phyloP scores from a whole-genome alignment of 768 basidiomycete species.

The Rhizopogon vinicolor region DNA sequence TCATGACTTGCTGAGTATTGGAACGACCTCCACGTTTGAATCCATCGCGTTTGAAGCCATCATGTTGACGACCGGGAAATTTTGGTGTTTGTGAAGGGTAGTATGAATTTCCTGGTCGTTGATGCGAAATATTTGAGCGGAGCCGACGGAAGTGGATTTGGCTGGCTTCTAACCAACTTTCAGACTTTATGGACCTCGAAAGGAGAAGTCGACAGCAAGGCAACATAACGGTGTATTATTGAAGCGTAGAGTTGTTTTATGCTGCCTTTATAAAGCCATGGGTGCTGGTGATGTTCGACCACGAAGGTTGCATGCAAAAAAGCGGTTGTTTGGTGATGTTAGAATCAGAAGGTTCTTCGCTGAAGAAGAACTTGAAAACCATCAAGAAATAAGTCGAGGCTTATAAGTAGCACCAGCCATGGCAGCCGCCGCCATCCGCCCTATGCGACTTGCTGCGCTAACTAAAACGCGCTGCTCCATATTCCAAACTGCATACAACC shows the following conservation, averaged over 20 bases:
- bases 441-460: conserved; percentile 56
- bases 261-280: not conserved
- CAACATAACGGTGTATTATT: conserved; percentile 12
- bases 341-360: conserved; percentile 19
- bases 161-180: conserved; percentile 14
- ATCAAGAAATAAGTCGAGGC: not conserved
- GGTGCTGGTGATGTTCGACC: not conserved
- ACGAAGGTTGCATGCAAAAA: not conserved
- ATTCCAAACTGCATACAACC: conserved; percentile 90
- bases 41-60: not conserved
- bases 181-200: conserved; percentile 6
- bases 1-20: not conserved
- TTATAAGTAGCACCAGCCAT: conserved; percentile 7
- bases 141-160: conserved; percentile 16
- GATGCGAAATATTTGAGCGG: conserved; percentile 3
- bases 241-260: not conserved
- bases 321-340: conserved; percentile 24
- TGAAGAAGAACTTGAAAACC: not conserved
- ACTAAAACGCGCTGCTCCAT: conserved; percentile 62
- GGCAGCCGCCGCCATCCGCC: conserved; percentile 29
- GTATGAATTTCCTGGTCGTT: not conserved
- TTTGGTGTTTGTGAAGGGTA: not conserved
- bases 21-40: not conserved
- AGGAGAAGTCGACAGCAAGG: conserved; percentile 15
- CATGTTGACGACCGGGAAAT: not conserved